Conservation (phyloP, 805 yeast genomes). For the Metschnikowia dekortorum region DNA sequence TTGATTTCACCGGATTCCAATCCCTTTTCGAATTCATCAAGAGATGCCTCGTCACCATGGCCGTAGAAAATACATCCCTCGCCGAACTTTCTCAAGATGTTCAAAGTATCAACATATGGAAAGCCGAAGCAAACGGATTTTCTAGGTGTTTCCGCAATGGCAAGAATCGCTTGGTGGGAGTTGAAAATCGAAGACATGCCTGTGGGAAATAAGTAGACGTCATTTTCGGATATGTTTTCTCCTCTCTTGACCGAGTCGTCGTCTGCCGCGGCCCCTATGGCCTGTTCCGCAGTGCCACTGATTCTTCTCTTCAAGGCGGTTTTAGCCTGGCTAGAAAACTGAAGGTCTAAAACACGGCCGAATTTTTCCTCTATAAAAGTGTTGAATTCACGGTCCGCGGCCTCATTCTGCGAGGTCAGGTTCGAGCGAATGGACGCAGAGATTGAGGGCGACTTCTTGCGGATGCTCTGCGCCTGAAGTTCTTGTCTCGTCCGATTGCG, state of each 20-base stretch:
- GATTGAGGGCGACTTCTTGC: slow-evolving; percentile 30
- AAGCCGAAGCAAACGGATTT: slow-evolving; percentile 93
- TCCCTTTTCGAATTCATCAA: slow-evolving; percentile 58
- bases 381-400: slow-evolving; percentile 50
- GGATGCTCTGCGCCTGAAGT: slow-evolving; percentile 31
- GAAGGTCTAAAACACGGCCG: slow-evolving; percentile 82
- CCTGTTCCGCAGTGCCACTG: slow-evolving; percentile 55
- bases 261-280: slow-evolving; percentile 22
- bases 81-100: slow-evolving; percentile 83
- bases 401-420: slow-evolving; percentile 21
- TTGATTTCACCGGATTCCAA: slow-evolving; percentile 52
- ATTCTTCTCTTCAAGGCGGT: slow-evolving; percentile 69
- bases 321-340: slow-evolving; percentile 73
- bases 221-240: slow-evolving; percentile 44
- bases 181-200: slow-evolving; percentile 92
- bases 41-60: slow-evolving; percentile 67
- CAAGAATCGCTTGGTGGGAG: slow-evolving; percentile 60
- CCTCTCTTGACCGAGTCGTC: slow-evolving; percentile 23
- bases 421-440: slow-evolving; percentile 23
- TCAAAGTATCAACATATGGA: slow-evolving; percentile 91
- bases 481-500: slow-evolving; percentile 26
- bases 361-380: slow-evolving; percentile 81
- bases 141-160: slow-evolving; percentile 18
- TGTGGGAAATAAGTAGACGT: slow-evolving; percentile 79
- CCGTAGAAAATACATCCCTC: slow-evolving; percentile 87